These are phyloP conservation scores for Pisolithus thermaeus DNA, from an alignment of 1,284 basidiomycete species.

Conservation along the genomic window DNA sequence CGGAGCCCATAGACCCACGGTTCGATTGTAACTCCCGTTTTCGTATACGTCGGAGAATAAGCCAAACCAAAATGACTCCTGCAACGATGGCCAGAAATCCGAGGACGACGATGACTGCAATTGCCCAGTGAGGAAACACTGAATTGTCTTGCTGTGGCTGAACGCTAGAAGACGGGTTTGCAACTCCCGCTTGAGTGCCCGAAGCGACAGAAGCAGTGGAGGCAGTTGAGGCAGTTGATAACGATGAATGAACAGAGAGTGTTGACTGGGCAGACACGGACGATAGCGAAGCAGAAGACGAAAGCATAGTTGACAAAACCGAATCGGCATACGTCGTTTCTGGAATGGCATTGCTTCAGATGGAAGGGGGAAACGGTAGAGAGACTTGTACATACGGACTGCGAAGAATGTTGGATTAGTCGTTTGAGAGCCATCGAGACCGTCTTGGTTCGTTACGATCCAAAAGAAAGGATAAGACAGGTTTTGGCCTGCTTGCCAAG, in stretches of 20 bases:
- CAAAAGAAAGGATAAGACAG: conserved; percentile 66
- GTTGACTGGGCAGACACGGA: conserved; percentile 33
- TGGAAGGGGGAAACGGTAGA: conserved; percentile 3
- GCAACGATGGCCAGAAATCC: conserved; percentile 75
- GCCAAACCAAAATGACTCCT: conserved; percentile 58
- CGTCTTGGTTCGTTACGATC: conserved; percentile 52
- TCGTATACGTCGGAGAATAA: conserved; percentile 64
- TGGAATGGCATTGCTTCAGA: conserved; percentile 25
- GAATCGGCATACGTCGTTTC: conserved; percentile 71
- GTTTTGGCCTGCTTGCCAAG: conserved; percentile 46
- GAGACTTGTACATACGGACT: conserved; percentile 53
- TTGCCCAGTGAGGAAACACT: conserved; percentile 79
- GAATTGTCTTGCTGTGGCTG: conserved; percentile 36
- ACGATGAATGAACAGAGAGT: conserved; percentile 23
- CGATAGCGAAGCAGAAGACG: conserved; percentile 38
- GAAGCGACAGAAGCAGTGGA: conserved; percentile 22
- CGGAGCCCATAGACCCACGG: conserved; percentile 68
- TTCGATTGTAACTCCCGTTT: conserved; percentile 46
- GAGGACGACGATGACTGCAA: conserved; percentile 78
- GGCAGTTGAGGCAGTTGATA: conserved; percentile 19
- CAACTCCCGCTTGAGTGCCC: conserved; percentile 16
- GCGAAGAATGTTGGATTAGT: conserved; percentile 69
- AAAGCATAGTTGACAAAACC: conserved; percentile 43
- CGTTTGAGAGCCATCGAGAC: conserved; percentile 48
- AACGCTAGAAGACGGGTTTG: conserved; percentile 34